These are phyloP conservation scores for Trichoderma cornu-damae DNA, from an alignment of 2,329 filamentous ascomycete species.

Conservation along the genomic window DNA sequence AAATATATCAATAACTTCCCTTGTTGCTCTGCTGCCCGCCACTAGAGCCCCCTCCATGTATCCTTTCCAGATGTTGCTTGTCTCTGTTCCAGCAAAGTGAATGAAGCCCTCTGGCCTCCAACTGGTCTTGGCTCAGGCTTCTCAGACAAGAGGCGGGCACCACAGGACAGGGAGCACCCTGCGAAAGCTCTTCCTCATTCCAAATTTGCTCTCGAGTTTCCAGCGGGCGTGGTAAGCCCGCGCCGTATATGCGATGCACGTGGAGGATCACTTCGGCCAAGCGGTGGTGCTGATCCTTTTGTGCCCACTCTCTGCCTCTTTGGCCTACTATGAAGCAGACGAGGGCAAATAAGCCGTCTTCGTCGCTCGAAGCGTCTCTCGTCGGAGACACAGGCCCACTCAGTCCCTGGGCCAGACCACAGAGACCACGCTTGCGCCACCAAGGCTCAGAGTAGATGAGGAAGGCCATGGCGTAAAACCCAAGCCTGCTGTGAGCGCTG, in stretches of 20 bases:
- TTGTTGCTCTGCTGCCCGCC: constrained; percentile 40
- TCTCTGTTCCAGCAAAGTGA: constrained; percentile 49
- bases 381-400: constrained; percentile 36
- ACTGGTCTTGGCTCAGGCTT: constrained; percentile 27
- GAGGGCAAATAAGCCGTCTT: constrained; percentile 29
- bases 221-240: constrained; percentile 7
- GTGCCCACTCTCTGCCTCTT: constrained; percentile 26
- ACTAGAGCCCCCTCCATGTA: constrained; percentile 49
- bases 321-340: constrained; percentile 40
- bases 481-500: constrained; percentile 33
- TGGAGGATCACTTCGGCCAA: constrained; percentile 32
- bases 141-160: constrained; percentile 30
- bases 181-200: constrained; percentile 30
- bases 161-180: constrained; percentile 33
- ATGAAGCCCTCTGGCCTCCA: constrained; percentile 36
- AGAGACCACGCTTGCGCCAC: constrained; percentile 31
- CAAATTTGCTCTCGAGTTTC: constrained; percentile 9
- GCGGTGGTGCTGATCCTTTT: constrained; percentile 24
- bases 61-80: constrained; percentile 44
- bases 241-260: constrained; percentile 23
- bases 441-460: constrained; percentile 31
- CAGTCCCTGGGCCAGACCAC: constrained; percentile 4
- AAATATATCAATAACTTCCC: constrained; percentile 34
- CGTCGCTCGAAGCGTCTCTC: constrained; percentile 36
- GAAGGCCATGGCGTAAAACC: constrained; percentile 43